Evolutionary conservation across 2,329 filamentous ascomycete genomes (phyloP), one percentile per base, ranked within the genome.

Genomic region (Falciphora oryzae): DNA sequence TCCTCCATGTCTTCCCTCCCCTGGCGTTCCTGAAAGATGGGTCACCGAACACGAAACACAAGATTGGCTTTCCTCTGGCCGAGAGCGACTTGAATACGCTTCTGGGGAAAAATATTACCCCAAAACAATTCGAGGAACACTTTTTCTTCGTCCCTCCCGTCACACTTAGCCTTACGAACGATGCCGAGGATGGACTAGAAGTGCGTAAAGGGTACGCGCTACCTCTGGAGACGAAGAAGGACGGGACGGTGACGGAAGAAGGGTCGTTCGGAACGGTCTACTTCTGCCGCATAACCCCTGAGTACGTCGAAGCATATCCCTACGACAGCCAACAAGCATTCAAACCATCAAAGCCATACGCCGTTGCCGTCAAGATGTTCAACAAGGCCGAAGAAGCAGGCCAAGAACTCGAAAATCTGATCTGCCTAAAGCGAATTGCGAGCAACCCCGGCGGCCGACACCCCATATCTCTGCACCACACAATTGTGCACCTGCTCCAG

Each of bases 341-440:
- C 11, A 35, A 32, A 14, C 59, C 59, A 16, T 28, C 32, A 63
- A 62, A 50, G 1, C 59, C 64, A 1, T n/a, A 53, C 13, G 25
- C 64, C 25, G 65, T 65, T 10, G 64, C 65, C 44, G 64, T 67
- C 8, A 67, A 67, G 35, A 59, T 64, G 2, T 67, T 67, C 29
- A 18, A n/a, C 4, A 62, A 60, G 4, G 56, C 57, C 14, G 57
- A 63, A 18, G 31, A 56, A 25, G 53, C 59, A 10, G 22, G 63
- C 4, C 61, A 66, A 28, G 66, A 67, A 29, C 65, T 59, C 1
- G 61, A 57, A 14, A 67, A 67, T 11, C 65, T 67, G 65, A 57
- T 53, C 10, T 63, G 65, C 16, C 63, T 67, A 2, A 67, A 67
- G 28, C 5, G 14, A 14, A 7, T 56, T 25, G 50, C 50, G 6